Evolutionary conservation across 106 monocot genomes (phyloP).

Genomic region (Dendrobium officinale): DNA sequence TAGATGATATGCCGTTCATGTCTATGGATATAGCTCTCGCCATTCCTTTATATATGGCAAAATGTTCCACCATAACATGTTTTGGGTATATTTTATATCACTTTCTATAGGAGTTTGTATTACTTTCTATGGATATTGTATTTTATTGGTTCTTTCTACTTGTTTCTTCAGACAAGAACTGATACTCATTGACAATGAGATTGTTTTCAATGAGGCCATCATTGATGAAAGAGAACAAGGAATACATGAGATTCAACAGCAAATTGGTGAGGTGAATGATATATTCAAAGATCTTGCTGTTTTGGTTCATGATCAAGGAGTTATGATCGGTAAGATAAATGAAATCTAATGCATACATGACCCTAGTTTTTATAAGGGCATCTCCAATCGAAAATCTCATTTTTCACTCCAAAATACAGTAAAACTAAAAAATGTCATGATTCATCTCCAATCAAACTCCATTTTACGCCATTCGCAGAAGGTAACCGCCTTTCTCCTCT

Average conservation of each 20-base stretch:
- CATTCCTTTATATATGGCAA: no score
- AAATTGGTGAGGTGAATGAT: slow-evolving; percentile 87
- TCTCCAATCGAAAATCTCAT: no score
- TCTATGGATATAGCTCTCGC: no score
- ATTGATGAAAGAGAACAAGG: slow-evolving; percentile 94
- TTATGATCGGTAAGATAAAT: slow-evolving; percentile 47
- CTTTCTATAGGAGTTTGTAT: not conserved
- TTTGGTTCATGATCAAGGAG: slow-evolving; percentile 75
- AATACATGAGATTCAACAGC: slow-evolving; percentile 78
- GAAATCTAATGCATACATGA: not conserved
- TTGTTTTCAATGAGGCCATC: slow-evolving; percentile 86
- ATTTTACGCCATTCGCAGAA: no score
- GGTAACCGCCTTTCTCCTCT: no score
- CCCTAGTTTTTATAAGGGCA: not conserved
- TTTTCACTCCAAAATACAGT: no score
- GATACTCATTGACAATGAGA: slow-evolving; percentile 64
- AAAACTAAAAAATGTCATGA: no score
- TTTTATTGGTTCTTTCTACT: not conserved
- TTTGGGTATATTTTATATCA: not conserved
- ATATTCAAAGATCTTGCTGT: slow-evolving; percentile 83
- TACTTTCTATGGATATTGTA: not conserved
- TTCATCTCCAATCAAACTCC: no score
- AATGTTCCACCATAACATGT: not conserved
- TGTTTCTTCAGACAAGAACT: slow-evolving; percentile 51
- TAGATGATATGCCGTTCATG: no score